Base-by-base conservation (phyloP, 345 rosid species). In the Draba incana region DNA sequence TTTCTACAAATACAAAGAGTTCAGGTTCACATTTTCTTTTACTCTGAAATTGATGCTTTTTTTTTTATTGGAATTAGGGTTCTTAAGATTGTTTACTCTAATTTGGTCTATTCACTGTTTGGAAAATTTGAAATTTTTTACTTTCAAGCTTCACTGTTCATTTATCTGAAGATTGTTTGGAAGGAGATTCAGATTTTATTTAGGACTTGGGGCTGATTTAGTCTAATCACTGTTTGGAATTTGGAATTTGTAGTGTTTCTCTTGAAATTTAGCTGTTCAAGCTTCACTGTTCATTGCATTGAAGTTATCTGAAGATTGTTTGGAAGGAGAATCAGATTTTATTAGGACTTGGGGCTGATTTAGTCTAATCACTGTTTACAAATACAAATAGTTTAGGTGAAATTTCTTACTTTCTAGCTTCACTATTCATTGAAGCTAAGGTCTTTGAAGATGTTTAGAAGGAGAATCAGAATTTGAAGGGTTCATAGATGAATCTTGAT, bases 1-100 rank as follows among this genome's bases (percentile, higher is more conserved):
- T 68, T 90, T 90, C 84, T 68, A 81, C 77, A 73, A 69, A 8
- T 92, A 90, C 92, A 80, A 80, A 75, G 97, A 92, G 74, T 88
- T 90, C 89, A 90, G 97, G 97, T 92, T 62, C 4, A 56, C 4
- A 5, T 69, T 16, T 50, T 53, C 4, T 4, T 31, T 57, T 57
- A 3, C 25, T 13, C 14, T 49, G 30, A 31, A 16, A 4, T 38
- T 64, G 4, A 47, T 14, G 27, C 38, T 35, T 8, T 31, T 28
- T 31, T 28, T 33, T 35, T 35, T 0, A 35, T 7, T 35, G 38
- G 38, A 35, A 35, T 35, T 35, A 35, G 38, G 23, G 47, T 43
- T 43, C 15, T 43, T 57, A 57, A 57, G 14, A 14, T 46, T 11
- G 14, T 9, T 46, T 11, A 14, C 8, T 43, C 27, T 60, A 23